A percentile compares a stretch with the other conserved stretches of the same genome.
These are phyloP conservation scores for Plenodomus biglobosus DNA, from an alignment of 2,329 filamentous ascomycete species.

Conservation along the genomic window DNA sequence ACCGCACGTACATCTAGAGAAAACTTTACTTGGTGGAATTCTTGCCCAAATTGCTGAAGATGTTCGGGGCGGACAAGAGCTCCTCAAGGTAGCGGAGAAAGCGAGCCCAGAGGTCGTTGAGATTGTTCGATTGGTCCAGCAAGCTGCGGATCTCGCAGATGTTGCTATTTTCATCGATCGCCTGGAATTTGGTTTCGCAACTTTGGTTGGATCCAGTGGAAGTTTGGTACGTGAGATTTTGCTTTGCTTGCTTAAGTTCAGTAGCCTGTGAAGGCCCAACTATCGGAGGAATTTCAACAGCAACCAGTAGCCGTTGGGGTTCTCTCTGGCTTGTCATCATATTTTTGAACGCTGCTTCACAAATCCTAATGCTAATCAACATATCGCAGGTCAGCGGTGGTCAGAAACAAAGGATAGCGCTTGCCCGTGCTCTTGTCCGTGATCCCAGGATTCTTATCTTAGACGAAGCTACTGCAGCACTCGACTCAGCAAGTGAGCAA, in stretches of 20 bases:
- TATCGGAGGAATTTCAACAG: no score
- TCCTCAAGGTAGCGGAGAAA: slow-evolving; percentile 34
- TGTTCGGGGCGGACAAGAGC: slow-evolving; percentile 55
- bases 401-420: slow-evolving; percentile 62
- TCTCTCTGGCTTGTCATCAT: neutral
- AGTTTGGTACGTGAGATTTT: slow-evolving; percentile 46
- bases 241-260: neutral
- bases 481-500: slow-evolving; percentile 61
- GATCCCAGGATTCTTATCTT: slow-evolving; percentile 61
- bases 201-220: slow-evolving; percentile 56
- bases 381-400: slow-evolving; percentile 48
- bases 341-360: no score
- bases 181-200: slow-evolving; percentile 53
- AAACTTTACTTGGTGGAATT: slow-evolving; percentile 52
- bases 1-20: slow-evolving; percentile 45
- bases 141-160: slow-evolving; percentile 60
- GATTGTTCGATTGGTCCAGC: slow-evolving; percentile 54
- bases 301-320: no score
- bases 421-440: slow-evolving; percentile 58
- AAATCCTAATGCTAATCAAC: neutral
- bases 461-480: slow-evolving; percentile 63
- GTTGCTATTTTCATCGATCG: slow-evolving; percentile 58
- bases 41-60: slow-evolving; percentile 56
- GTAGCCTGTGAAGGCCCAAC: neutral
- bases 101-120: slow-evolving; percentile 38